Percentiles rank a stretch among this genome's conserved stretches.
These are phyloP conservation scores for Kodamaea ohmeri DNA, from an alignment of 1,139 yeast species.

Conservation along the genomic window DNA sequence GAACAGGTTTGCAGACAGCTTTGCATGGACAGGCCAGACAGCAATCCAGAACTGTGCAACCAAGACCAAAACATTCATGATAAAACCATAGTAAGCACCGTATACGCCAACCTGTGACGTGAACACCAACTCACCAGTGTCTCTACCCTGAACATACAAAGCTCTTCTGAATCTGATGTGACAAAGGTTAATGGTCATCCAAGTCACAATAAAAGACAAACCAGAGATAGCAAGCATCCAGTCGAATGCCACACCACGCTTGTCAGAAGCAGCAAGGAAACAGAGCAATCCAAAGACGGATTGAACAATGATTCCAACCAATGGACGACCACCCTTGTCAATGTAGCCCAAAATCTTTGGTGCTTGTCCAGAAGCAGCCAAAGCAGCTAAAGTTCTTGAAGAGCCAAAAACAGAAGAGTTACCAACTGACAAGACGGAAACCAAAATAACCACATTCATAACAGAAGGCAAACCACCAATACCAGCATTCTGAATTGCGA, in stretches of 20 bases:
- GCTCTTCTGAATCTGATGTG: conserved; percentile 38
- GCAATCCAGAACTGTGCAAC: conserved; percentile 45
- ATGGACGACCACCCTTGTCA: conserved; percentile 73
- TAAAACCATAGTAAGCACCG: conserved; percentile 32
- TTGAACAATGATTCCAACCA: conserved; percentile 60
- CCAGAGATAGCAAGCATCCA: conserved; percentile 41
- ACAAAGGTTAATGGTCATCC: conserved; percentile 38
- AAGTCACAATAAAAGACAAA: conserved; percentile 34
- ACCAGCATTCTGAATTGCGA: conserved; percentile 31
- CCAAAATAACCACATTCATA: conserved; percentile 25
- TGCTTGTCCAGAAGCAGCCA: conserved; percentile 79
- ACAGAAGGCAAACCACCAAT: conserved; percentile 26
- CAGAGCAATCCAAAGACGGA: conserved; percentile 41
- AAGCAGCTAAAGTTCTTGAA: conserved; percentile 79
- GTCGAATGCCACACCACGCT: conserved; percentile 31
- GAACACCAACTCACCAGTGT: conserved; percentile 29
- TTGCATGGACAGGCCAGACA: conserved; percentile 36
- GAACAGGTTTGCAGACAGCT: conserved; percentile 32
- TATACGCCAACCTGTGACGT: conserved; percentile 34
- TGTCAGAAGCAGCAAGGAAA: conserved; percentile 36
- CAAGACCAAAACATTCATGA: conserved; percentile 28
- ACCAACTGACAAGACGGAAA: conserved; percentile 26
- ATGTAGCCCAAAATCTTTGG: conserved; percentile 72
- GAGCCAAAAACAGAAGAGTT: conserved; percentile 61
- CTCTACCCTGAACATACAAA: conserved; percentile 31